Conservation (phyloP, 441 rosid species). For the Hura crepitans region DNA sequence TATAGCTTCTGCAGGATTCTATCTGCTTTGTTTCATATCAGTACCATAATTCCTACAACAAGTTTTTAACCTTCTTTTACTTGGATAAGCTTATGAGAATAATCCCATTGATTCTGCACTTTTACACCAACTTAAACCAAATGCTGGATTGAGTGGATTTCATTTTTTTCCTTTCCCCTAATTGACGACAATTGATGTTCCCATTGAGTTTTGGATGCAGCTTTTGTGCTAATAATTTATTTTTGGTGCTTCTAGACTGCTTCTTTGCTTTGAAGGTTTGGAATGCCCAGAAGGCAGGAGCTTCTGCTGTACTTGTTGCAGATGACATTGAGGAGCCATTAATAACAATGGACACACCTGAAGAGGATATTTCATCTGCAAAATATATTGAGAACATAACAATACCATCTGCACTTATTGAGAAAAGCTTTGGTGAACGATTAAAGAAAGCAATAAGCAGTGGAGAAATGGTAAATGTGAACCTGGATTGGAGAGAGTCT, state of each 20-base stretch:
- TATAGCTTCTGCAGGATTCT: not conserved
- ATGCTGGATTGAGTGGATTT: not conserved
- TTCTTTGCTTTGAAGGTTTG: slow-evolving; percentile 92
- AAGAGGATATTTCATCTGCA: slow-evolving; percentile 61
- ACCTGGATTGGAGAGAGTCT: slow-evolving; percentile 99
- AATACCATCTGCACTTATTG: slow-evolving; percentile 93
- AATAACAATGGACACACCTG: slow-evolving; percentile 95
- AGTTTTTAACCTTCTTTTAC: not conserved
- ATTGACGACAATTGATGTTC: not conserved
- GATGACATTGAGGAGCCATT: slow-evolving; percentile 78
- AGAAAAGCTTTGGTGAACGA: slow-evolving; percentile 64
- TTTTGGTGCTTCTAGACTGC: slow-evolving; percentile 54
- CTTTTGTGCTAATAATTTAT: not conserved
- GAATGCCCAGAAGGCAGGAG: slow-evolving; percentile 98
- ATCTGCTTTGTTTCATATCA: not conserved
- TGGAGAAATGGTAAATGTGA: slow-evolving; percentile 91
- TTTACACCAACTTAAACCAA: not conserved
- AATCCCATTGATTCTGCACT: not conserved
- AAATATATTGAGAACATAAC: slow-evolving; percentile 88
- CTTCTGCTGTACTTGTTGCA: slow-evolving; percentile 94
- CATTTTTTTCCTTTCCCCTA: not conserved
- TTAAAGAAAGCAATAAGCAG: slow-evolving; percentile 61
- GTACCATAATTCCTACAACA: too few species aligned
- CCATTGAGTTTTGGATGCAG: not conserved
- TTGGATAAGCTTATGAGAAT: not conserved